Evolutionary conservation across 2,329 filamentous ascomycete genomes (phyloP), one percentile per base, ranked within the genome.

Genomic region (Diplodia scrobiculata): DNA sequence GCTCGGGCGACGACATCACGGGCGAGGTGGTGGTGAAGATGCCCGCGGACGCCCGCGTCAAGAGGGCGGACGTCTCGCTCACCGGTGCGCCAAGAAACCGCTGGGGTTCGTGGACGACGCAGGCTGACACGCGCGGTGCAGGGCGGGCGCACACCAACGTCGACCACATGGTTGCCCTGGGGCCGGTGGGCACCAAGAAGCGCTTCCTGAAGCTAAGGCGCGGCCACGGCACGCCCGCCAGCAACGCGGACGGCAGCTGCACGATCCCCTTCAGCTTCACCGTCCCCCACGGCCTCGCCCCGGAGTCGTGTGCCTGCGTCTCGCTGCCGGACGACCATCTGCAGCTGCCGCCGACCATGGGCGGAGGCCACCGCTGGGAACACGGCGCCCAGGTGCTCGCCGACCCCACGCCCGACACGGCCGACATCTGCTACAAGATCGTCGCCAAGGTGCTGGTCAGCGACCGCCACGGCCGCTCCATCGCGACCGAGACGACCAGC

Each of bases 341-440:
- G 14, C 29, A 36, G 1, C 19, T 51, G 10, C 59, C 59, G 5
- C 59, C 59, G 9, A 51, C 45, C 29, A 41, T 48, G 32, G 59
- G 59, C 2, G 59, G 29, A 11, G 11, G 17, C 1, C 41, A 51
- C 21, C 1, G 2, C 0, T 51, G 17, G 45, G 48, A 51, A 11
- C 45, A 27, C 13, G 13, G n/a, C 13, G 59, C 11, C 1, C 9
- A 19, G 10, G 6, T 38, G 2, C 47, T 63, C 29, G 47, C 38
- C 34, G 59, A 63, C 14, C 59, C 59, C 0, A 63, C 59, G 6
- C 59, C 59, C 19, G 47, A 38, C 13, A 63, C 52, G 59, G 59
- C 21, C 9, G 25, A 36, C 45, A 21, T 63, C 2, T 34, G n/a
- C 17, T 63, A 63, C 47, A 32, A 63, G 27, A 51, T 63, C 27